Base-by-base conservation (phyloP, 805 yeast genomes). In the Tetrapisispora namnaoensis region DNA sequence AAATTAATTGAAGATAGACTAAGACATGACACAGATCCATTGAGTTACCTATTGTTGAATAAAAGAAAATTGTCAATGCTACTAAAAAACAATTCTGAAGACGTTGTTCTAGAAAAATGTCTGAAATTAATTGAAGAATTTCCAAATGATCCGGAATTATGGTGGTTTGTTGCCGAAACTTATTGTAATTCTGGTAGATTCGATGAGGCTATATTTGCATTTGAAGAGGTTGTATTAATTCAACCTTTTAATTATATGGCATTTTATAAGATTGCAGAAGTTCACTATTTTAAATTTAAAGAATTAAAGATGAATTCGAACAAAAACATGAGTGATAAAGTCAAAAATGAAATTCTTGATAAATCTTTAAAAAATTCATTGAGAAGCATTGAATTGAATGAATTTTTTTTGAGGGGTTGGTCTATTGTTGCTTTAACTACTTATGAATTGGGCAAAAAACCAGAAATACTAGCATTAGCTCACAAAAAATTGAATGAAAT, bases 351-450 rank as follows among this genome's bases (percentile, higher is more conserved):
- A 10, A 34, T 51, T 4, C 44, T 62, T 42, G 51, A 58, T 27
- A 45, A 49, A 13, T 49, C 69, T 44, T 65, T 67, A 14, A 70
- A 80, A 55, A 75, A 79, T 58, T 84, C 77, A 54, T 67, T 83
- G 47, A 76, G 95, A 54, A 68, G 89, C 9, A 80, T 88, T 6
- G 98, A 93, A 64, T 70, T 90, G 37, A 81, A 87, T 57, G 84
- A 83, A 42, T 70, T 72, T 32, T 84, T 78, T 61, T 66, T 77
- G 20, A 74, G 87, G 54, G 84, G 87, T 16, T 90, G 95, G 95
- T 63, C 77, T 34, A 90, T 91, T 1, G 66, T 86, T 2, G 72
- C 70, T 39, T 57, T 73, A 11, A 62, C 77, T 2, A 51, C 71
- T 4, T 48, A 55, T 32, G 60, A 62, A 46, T 38, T 69, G 35